phyloP scores from a whole-genome alignment of 306 rosid genomes.

The Castanea crenata region DNA sequence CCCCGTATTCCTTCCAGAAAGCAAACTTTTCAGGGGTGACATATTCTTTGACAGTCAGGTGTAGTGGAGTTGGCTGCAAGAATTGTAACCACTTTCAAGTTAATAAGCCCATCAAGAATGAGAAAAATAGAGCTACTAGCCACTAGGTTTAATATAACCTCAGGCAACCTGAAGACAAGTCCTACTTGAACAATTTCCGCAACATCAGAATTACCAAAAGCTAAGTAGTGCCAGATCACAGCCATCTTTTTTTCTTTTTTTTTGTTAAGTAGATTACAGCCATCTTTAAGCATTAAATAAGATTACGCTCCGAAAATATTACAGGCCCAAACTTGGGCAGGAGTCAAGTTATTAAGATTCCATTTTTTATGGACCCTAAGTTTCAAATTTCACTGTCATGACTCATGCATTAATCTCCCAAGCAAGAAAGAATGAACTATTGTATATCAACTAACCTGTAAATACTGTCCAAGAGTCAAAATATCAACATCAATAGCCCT shows the following conservation, averaged over 20 bases:
- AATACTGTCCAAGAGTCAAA: constrained; percentile 92
- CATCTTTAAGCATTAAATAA: not conserved
- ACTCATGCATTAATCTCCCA: too few relatives aligned
- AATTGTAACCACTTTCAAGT: constrained; percentile 18
- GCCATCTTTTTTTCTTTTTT: not conserved
- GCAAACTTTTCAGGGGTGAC: constrained; percentile 84
- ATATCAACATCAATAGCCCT: constrained; percentile 87
- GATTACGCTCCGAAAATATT: not conserved
- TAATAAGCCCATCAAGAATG: not conserved
- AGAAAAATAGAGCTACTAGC: not conserved
- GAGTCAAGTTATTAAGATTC: not conserved
- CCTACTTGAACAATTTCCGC: not conserved
- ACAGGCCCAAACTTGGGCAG: not conserved
- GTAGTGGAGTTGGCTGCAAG: constrained; percentile 95
- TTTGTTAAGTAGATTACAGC: constrained; percentile 3
- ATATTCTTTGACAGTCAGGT: constrained; percentile 89
- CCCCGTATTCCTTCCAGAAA: constrained; percentile 93
- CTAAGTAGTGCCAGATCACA: constrained; percentile 12
- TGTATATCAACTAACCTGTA: constrained; percentile 64
- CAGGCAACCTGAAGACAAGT: constrained; percentile 3
- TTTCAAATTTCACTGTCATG: not conserved
- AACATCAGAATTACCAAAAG: constrained; percentile 14
- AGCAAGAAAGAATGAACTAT: not conserved
- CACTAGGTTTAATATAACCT: constrained; percentile 3
- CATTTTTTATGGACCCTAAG: not conserved